Evolutionary conservation across 495 filamentous ascomycete species (phyloP).

Genomic region (Penicillium desertorum): DNA sequence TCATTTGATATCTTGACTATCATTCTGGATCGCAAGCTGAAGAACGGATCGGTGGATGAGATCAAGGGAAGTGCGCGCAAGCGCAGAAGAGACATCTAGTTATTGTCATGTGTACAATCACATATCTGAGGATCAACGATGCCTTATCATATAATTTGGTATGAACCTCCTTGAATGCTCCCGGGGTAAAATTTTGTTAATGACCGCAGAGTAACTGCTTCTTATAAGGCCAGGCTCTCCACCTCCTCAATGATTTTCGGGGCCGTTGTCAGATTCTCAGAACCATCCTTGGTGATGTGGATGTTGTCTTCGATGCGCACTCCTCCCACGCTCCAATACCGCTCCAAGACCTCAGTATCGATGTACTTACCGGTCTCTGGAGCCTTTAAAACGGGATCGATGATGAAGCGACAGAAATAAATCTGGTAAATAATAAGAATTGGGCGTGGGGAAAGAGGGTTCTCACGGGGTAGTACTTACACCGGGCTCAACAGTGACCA

Average conservation of each 20-base stretch:
- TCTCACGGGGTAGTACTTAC: conserved; percentile 47
- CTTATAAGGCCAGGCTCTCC: conserved; percentile 46
- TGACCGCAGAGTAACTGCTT: neutral
- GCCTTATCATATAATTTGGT: neutral
- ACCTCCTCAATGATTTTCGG: conserved; percentile 72
- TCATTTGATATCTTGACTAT: conserved; percentile 82
- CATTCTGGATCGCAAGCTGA: conserved; percentile 66
- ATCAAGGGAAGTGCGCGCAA: conserved; percentile 36
- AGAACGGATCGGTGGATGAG: conserved; percentile 35
- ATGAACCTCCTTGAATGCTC: neutral
- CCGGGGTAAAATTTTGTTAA: neutral
- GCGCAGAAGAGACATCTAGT: conserved; percentile 33
- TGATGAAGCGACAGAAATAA: conserved; percentile 93
- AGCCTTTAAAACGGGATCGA: conserved; percentile 75
- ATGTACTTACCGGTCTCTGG: conserved; percentile 70
- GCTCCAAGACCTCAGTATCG: conserved; percentile 67
- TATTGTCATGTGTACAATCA: neutral
- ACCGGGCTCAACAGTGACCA: conserved; percentile 90
- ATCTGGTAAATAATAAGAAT: conserved; percentile 49
- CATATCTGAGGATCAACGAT: neutral
- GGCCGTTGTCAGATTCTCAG: conserved; percentile 76
- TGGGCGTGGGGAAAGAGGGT: neutral
- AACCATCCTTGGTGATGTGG: conserved; percentile 72
- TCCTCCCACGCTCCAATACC: conserved; percentile 88
- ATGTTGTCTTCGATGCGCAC: conserved; percentile 78